Evolutionary conservation across 805 yeast species (phyloP).

Genomic region (Pichia insulana): DNA sequence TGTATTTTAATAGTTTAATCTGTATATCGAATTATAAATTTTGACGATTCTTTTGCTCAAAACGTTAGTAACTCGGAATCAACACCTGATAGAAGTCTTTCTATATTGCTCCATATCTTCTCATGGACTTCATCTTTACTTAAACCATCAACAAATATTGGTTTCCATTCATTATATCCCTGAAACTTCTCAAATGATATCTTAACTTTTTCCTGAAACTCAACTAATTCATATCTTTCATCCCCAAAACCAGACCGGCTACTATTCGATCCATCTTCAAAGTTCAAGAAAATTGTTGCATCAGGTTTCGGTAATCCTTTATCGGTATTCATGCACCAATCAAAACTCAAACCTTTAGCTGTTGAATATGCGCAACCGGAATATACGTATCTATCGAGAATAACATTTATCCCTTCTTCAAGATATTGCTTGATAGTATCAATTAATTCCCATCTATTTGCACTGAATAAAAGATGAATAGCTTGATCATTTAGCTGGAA

Average conservation of each 20-base stretch:
- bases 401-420: constrained; percentile 42
- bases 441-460: constrained; percentile 87
- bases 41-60: neutral
- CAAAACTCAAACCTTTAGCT: constrained; percentile 65
- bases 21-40: neutral
- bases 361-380: constrained; percentile 90
- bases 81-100: constrained; percentile 13
- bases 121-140: constrained; percentile 46
- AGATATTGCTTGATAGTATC: constrained; percentile 38
- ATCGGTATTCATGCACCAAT: constrained; percentile 82
- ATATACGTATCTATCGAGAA: constrained; percentile 82
- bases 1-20: neutral
- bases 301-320: constrained; percentile 84
- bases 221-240: constrained; percentile 78
- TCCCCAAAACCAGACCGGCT: constrained; percentile 78
- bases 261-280: constrained; percentile 38
- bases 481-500: constrained; percentile 62
- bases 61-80: constrained; percentile 11
- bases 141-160: constrained; percentile 53
- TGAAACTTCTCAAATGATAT: constrained; percentile 42
- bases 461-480: constrained; percentile 80
- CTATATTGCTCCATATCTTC: constrained; percentile 34
- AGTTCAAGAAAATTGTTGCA: constrained; percentile 64
- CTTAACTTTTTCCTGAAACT: constrained; percentile 69
- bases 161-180: constrained; percentile 28